These are phyloP conservation scores for Apophysomyces elegans DNA, from an alignment of 371 early-diverging fungal species.

Conservation along the genomic window DNA sequence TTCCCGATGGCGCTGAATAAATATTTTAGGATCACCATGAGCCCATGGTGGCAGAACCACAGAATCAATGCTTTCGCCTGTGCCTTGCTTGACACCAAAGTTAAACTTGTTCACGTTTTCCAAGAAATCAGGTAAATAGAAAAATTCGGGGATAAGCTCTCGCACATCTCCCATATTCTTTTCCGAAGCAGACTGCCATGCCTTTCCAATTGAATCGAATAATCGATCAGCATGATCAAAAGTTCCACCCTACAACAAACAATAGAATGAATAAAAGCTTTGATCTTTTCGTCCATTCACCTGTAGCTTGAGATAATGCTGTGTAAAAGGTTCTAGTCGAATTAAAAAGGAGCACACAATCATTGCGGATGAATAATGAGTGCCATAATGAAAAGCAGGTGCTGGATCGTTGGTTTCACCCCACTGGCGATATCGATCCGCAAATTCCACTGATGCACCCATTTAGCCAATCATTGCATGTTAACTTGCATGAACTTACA, in stretches of 20 bases:
- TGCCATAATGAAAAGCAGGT: slow-evolving; percentile 87
- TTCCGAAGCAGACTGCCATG: slow-evolving; percentile 72
- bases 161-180: slow-evolving; percentile 84
- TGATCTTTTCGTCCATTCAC: slow-evolving; percentile 19
- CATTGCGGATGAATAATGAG: slow-evolving; percentile 90
- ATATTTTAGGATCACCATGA: slow-evolving; percentile 80
- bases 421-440: slow-evolving; percentile 62
- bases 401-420: slow-evolving; percentile 76
- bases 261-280: neutral
- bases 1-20: slow-evolving; percentile 86
- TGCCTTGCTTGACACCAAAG: slow-evolving; percentile 77
- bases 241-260: slow-evolving; percentile 69
- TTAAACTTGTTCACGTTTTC: slow-evolving; percentile 86
- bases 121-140: slow-evolving; percentile 86
- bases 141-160: slow-evolving; percentile 91
- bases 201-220: slow-evolving; percentile 69
- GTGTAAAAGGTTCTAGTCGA: slow-evolving; percentile 86
- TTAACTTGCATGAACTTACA: slow-evolving; percentile 57
- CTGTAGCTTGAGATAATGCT: slow-evolving; percentile 77
- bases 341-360: slow-evolving; percentile 84
- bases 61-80: slow-evolving; percentile 75
- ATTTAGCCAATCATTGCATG: slow-evolving; percentile 31
- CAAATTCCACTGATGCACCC: slow-evolving; percentile 54
- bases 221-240: slow-evolving; percentile 87
- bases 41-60: slow-evolving; percentile 90